Conservation (phyloP, 75 land plant genomes). For the Pseudotsuga menziesii region DNA sequence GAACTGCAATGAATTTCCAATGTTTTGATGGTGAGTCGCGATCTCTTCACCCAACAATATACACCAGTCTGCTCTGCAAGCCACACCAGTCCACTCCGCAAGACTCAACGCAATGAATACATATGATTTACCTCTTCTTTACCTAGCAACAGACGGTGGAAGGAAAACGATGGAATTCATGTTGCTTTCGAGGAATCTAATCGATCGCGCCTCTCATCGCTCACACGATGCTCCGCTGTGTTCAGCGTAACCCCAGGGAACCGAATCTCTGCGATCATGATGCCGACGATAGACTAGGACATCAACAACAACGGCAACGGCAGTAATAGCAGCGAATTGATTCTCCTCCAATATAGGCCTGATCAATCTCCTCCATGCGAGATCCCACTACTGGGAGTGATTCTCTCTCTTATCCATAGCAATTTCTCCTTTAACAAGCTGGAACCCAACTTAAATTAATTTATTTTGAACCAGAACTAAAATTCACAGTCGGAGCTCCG, state of each 20-base stretch:
- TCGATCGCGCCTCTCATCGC: conserved; percentile 15
- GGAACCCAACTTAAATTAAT: neutral
- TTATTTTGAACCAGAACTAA: neutral
- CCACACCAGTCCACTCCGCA: no score
- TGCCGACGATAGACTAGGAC: neutral
- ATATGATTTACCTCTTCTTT: no score
- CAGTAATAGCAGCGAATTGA: neutral
- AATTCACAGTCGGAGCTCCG: neutral
- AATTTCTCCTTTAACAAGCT: no score
- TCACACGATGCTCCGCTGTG: conserved; percentile 6
- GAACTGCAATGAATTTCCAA: no score
- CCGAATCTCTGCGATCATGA: neutral
- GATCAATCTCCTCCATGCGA: no score
- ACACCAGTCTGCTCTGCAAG: no score
- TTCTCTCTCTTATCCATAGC: no score
- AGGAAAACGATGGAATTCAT: conserved; percentile 20
- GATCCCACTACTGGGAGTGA: no score
- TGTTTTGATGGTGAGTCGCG: no score
- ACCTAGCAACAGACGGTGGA: conserved; percentile 15
- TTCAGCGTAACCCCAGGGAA: neutral
- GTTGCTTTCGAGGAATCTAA: conserved; percentile 16
- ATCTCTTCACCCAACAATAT: no score
- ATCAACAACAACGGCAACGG: conserved; percentile 5
- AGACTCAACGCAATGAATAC: no score
- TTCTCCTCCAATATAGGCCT: no score